Evolutionary conservation across 768 basidiomycete species (phyloP), one percentile per base, ranked within the genome.

Genomic region (Tylopilus subfusipes): DNA sequence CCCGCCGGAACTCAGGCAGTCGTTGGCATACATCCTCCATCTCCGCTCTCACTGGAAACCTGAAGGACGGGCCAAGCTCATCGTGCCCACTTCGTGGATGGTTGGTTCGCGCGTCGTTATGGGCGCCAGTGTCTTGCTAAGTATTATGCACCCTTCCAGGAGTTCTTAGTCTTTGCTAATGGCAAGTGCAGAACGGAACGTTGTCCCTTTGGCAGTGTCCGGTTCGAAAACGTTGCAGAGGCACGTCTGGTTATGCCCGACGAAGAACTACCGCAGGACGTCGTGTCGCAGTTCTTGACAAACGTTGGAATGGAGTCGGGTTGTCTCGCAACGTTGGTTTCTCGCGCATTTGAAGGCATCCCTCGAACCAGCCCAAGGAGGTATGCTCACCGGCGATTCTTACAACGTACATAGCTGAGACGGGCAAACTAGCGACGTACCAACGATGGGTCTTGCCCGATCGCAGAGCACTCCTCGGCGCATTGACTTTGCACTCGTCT

Each of bases 51-150:
- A 25, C 39, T 68, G 67, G 67, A 56, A 30, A 39, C 60, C 62
- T 5, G 43, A 58, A 39, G 53, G 46, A 49, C 39, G 45, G 11
- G 30, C 54, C 48, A 59, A 60, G n/a, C 58, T 66, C 34, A 4
- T 58, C 54, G 58, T 65, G 0, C 65, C 67, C 31, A 42, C 58
- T 8, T 55, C 50, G 46, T 69, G 67, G 67, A 64, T 51, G 67
- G 66, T 68, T n/a, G 1, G 66, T 57, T 42, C 40, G 25, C 38
- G 34, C n/a, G 9, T 42, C 1, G 12, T 29, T 18, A 27, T 40
- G 33, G 12, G 36, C 9, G 13, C 40, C 38, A 44, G n/a, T 16
- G 33, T 27, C n/a, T 40, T 33, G 33, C 44, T 52, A 5, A 58
- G 19, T 5, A 13, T 19, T 43, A 13, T 42, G 25, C 18, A 2